Evolutionary conservation across 2,329 filamentous ascomycete genomes (phyloP).

Genomic region (Diaporthe sp.): DNA sequence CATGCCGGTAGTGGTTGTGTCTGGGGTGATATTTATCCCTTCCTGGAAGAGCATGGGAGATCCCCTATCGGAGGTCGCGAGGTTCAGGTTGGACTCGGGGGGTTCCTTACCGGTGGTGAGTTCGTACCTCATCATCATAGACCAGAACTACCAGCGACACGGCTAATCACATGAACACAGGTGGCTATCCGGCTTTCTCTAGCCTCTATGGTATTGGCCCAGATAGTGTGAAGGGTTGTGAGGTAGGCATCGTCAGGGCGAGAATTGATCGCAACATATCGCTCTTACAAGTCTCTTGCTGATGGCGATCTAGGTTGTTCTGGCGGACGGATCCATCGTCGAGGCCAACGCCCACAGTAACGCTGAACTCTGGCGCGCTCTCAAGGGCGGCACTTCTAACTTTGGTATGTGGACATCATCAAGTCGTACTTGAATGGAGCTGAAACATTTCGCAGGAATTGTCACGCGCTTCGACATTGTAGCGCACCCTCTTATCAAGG

Average conservation of each 20-base stretch:
- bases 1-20: constrained; percentile 36
- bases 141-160: no score
- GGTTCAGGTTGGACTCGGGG: constrained; percentile 38
- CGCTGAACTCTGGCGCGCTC: constrained; percentile 37
- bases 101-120: constrained; percentile 41
- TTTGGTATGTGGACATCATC: constrained; percentile 38
- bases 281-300: background rate
- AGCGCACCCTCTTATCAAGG: constrained; percentile 38
- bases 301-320: constrained; percentile 37
- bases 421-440: no score
- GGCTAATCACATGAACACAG: constrained; percentile 13
- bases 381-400: constrained; percentile 43
- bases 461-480: constrained; percentile 41
- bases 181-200: constrained; percentile 40
- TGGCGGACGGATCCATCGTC: constrained; percentile 40
- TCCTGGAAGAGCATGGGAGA: constrained; percentile 37
- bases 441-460: constrained; percentile 35
- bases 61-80: constrained; percentile 41
- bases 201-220: constrained; percentile 40
- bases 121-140: background rate
- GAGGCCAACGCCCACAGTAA: constrained; percentile 39
- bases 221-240: constrained; percentile 41
- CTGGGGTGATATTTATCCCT: constrained; percentile 40
- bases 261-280: background rate
- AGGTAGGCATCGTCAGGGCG: constrained; percentile 30